These are phyloP conservation scores for Leishmania major DNA, from an alignment of 208 protist species.

Conservation along the genomic window DNA sequence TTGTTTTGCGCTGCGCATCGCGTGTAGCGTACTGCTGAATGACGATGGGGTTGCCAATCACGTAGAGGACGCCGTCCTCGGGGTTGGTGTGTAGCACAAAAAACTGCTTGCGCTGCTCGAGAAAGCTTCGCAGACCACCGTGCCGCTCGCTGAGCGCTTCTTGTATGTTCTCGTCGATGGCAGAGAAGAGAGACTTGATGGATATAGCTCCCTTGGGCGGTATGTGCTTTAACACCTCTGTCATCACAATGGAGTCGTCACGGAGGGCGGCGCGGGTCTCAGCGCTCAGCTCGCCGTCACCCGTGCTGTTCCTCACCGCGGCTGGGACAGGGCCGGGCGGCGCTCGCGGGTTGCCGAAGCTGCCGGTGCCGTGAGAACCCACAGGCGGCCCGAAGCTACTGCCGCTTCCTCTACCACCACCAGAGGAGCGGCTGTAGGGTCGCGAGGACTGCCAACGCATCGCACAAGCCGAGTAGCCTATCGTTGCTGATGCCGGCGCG, in stretches of 20 bases:
- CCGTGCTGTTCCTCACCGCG: conserved; percentile 16
- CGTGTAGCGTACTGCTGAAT: conserved; percentile 55
- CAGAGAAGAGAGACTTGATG: conserved; percentile 65
- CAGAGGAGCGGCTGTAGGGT: conserved; percentile 1
- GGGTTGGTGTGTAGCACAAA: conserved; percentile 64
- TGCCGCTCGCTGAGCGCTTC: conserved; percentile 82
- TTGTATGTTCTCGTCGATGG: conserved; percentile 56
- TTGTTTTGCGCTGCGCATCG: conserved; percentile 63
- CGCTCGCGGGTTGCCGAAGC: not conserved
- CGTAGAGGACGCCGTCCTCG: conserved; percentile 61
- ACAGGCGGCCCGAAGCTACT: not conserved
- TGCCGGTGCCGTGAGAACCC: not conserved
- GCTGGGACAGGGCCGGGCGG: not conserved
- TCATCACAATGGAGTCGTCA: conserved; percentile 65
- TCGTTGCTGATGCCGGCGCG: not conserved
- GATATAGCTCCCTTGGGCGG: conserved; percentile 63
- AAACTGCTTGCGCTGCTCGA: conserved; percentile 75
- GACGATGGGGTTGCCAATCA: conserved; percentile 65
- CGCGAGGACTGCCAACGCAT: conserved; percentile 15
- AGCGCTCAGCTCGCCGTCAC: conserved; percentile 60
- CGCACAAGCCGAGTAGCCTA: not conserved
- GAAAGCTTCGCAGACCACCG: conserved; percentile 66
- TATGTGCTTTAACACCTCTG: conserved; percentile 56
- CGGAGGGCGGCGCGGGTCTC: conserved; percentile 65
- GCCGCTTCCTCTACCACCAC: not conserved